Evolutionary conservation across 164 flowering plant genomes (phyloP).

Genomic region (Magnolia changhungtana): DNA sequence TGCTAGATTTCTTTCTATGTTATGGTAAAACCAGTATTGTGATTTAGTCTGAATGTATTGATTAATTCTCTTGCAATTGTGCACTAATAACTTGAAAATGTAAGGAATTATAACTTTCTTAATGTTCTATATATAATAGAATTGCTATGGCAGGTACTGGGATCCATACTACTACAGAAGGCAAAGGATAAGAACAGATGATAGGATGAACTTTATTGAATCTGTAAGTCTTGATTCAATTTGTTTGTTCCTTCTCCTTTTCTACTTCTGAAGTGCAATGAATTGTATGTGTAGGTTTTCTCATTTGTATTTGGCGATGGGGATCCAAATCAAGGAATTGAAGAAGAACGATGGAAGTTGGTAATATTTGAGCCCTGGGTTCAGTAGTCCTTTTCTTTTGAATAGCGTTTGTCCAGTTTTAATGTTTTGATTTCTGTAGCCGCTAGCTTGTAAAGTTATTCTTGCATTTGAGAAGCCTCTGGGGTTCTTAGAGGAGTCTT

Average conservation of each 20-base stretch:
- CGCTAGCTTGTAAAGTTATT: not conserved
- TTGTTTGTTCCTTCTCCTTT: conserved; percentile 4
- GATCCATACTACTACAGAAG: conserved; percentile 87
- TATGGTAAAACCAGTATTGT: not conserved
- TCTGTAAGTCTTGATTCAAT: conserved; percentile 44
- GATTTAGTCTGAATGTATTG: not conserved
- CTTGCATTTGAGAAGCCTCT: not conserved
- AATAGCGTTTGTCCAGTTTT: not conserved
- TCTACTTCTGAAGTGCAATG: conserved; percentile 8
- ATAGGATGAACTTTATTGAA: conserved; percentile 86
- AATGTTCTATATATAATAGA: conserved; percentile 4
- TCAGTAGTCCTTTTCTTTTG: conserved; percentile 42
- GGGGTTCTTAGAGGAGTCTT: not conserved
- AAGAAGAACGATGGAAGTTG: conserved; percentile 99
- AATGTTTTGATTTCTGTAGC: not conserved
- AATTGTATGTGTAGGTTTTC: conserved; percentile 56
- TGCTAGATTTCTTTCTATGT: not conserved
- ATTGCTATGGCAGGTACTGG: conserved; percentile 66
- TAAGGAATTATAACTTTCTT: not conserved
- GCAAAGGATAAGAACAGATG: conserved; percentile 42
- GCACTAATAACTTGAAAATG: not conserved
- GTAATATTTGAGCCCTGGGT: conserved; percentile 64
- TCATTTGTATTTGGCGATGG: conserved; percentile 99
- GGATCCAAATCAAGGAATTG: conserved; percentile 98
- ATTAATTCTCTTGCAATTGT: not conserved